Conservation (phyloP, 345 rosid genomes). For the Iberis pinnata region DNA sequence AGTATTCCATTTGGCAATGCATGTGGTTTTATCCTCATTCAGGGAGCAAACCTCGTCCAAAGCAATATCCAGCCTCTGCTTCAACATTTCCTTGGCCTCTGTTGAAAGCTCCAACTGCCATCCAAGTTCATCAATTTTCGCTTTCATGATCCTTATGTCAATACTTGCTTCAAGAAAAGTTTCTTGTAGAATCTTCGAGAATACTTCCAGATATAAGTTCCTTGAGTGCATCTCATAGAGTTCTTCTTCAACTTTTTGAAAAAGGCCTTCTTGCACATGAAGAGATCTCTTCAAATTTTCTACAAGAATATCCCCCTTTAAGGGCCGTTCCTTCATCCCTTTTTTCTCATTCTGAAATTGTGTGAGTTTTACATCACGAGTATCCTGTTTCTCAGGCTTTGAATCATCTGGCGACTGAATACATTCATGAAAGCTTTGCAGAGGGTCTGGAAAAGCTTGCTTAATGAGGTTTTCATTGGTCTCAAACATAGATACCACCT, state of each 20-base stretch:
- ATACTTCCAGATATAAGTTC: conserved; percentile 67
- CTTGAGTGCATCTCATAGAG: conserved; percentile 55
- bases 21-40: conserved; percentile 49
- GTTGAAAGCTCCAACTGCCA: conserved; percentile 59
- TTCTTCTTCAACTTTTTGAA: conserved; percentile 78
- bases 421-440: conserved; percentile 36
- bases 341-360: conserved; percentile 40
- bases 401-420: conserved; percentile 29
- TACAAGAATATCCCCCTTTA: conserved; percentile 61
- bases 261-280: conserved; percentile 69
- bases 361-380: conserved; percentile 31
- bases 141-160: conserved; percentile 42
- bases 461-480: conserved; percentile 83
- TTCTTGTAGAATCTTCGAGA: conserved; percentile 60
- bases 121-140: conserved; percentile 41
- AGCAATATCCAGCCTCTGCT: conserved; percentile 55
- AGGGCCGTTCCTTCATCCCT: conserved; percentile 42
- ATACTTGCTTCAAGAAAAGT: conserved; percentile 54
- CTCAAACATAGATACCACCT: conserved; percentile 86
- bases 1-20: conserved; percentile 51
- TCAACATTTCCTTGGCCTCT: conserved; percentile 54
- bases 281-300: conserved; percentile 75
- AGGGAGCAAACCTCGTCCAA: conserved; percentile 57
- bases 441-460: conserved; percentile 65
- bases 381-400: conserved; percentile 33